Percentiles rank a stretch among this genome's conserved stretches.
Conservation (phyloP, 352 stramenopile species). For the Globisporangium spinosum region DNA sequence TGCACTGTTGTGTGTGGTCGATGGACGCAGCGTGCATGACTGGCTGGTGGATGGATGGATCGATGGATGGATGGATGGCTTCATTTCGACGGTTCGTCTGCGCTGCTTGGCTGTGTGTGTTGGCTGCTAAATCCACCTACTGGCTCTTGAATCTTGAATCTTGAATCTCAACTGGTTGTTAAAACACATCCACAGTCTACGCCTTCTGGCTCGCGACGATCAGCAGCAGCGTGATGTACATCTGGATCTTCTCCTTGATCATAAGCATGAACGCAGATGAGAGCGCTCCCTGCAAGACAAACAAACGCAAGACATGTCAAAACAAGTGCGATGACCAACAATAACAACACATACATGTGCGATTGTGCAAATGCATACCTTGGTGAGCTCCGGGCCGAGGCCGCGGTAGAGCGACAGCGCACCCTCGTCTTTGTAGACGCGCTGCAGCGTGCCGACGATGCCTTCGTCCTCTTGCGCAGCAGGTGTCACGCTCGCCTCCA, state of each 20-base stretch:
- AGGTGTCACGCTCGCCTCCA: constrained; percentile 12
- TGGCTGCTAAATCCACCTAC: no score
- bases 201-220: constrained; percentile 44
- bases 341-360: neutral
- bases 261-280: constrained; percentile 96
- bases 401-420: constrained; percentile 91
- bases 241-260: constrained; percentile 97
- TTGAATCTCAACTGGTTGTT: neutral
- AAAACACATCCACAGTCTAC: neutral
- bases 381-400: constrained; percentile 92
- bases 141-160: neutral
- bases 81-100: no score
- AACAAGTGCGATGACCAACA: neutral
- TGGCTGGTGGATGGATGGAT: no score
- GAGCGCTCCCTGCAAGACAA: constrained; percentile 82
- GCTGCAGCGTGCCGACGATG: constrained; percentile 73
- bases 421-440: constrained; percentile 83
- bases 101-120: no score
- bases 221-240: constrained; percentile 82
- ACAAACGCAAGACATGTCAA: neutral
- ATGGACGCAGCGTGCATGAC: no score
- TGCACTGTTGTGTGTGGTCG: no score
- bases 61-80: no score
- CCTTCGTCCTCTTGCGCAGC: constrained; percentile 41
- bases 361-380: constrained; percentile 24